phyloP scores from a whole-genome alignment of 352 stramenopile species.

The Thraustochytrium aureum region DNA sequence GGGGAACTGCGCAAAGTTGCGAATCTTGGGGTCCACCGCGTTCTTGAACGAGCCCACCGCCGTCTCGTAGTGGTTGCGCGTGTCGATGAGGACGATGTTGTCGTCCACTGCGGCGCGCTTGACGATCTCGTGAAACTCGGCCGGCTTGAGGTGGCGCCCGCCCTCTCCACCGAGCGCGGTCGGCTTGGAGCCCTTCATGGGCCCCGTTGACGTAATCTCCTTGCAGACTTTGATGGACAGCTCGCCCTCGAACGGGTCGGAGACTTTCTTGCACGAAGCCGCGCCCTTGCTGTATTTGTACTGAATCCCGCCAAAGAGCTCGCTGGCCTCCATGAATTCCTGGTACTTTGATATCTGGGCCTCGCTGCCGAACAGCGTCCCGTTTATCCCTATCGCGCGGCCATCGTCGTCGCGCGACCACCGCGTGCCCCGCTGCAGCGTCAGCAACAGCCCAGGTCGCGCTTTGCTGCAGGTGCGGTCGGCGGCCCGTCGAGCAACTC shows the following conservation, averaged over 20 bases:
- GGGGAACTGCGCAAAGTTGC: slow-evolving; percentile 57
- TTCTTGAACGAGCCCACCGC: slow-evolving; percentile 50
- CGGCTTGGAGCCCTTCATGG: slow-evolving; percentile 22
- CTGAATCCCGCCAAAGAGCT: slow-evolving; percentile 40
- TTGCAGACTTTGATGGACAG: background rate
- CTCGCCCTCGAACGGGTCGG: slow-evolving; percentile 42
- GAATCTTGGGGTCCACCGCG: slow-evolving; percentile 57
- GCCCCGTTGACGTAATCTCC: slow-evolving; percentile 47
- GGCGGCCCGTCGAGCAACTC: too few relatives aligned
- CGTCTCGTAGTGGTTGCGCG: slow-evolving; percentile 55
- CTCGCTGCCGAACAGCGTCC: slow-evolving; percentile 6
- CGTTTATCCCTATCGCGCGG: slow-evolving; percentile 43
- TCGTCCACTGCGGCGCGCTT: slow-evolving; percentile 27
- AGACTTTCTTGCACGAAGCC: background rate
- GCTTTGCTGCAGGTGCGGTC: too few relatives aligned
- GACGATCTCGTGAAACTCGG: slow-evolving; percentile 49
- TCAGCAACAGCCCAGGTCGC: too few relatives aligned
- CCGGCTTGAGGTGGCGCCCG: slow-evolving; percentile 22
- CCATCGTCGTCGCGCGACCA: too few relatives aligned
- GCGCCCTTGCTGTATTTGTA: slow-evolving; percentile 37
- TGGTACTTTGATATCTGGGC: slow-evolving; percentile 5
- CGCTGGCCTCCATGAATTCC: slow-evolving; percentile 24
- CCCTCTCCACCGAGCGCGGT: slow-evolving; percentile 33
- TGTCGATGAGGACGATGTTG: slow-evolving; percentile 48
- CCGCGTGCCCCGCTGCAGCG: too few relatives aligned